Percentiles rank a stretch among this genome's conserved stretches.
Conservation (phyloP, 306 rosid species). For the Lagenaria siceraria region DNA sequence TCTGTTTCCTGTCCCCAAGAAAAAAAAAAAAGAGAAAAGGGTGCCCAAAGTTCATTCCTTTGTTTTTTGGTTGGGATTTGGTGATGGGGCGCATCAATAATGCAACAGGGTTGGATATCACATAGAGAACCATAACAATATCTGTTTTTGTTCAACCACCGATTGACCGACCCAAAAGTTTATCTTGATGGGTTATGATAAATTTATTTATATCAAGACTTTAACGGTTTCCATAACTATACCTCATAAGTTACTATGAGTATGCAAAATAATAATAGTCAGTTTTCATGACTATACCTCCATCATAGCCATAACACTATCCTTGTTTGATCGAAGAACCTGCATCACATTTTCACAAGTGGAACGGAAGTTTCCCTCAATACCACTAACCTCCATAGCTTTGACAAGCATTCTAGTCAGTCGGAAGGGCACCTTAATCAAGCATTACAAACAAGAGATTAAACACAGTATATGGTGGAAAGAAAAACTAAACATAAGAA, state of each 20-base stretch:
- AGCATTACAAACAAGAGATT: slow-evolving; percentile 6
- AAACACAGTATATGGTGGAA: slow-evolving; percentile 7
- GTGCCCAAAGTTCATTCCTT: not conserved
- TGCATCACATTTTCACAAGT: slow-evolving; percentile 96
- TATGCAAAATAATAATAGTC: not conserved
- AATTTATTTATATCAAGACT: too few species aligned
- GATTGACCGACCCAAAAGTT: too few species aligned
- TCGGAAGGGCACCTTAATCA: slow-evolving; percentile 80
- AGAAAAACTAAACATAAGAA: not conserved
- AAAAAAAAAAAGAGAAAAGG: too few species aligned
- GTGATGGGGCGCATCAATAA: too few species aligned
- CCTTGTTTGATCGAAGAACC: slow-evolving; percentile 74
- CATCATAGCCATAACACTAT: slow-evolving; percentile 99
- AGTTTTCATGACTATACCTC: slow-evolving; percentile 45
- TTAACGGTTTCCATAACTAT: too few species aligned
- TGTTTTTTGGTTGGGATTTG: not conserved
- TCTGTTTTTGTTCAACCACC: too few species aligned
- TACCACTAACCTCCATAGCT: slow-evolving; percentile 99
- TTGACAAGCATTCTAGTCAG: slow-evolving; percentile 98
- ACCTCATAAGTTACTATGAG: not conserved
- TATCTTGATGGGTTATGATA: too few species aligned
- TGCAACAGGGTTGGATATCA: too few species aligned
- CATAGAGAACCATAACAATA: not conserved
- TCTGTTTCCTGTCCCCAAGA: too few species aligned
- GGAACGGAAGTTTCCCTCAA: slow-evolving; percentile 96